Base-by-base conservation (phyloP, 192 early-diverging fungal species). In the Coemansia sp. region DNA sequence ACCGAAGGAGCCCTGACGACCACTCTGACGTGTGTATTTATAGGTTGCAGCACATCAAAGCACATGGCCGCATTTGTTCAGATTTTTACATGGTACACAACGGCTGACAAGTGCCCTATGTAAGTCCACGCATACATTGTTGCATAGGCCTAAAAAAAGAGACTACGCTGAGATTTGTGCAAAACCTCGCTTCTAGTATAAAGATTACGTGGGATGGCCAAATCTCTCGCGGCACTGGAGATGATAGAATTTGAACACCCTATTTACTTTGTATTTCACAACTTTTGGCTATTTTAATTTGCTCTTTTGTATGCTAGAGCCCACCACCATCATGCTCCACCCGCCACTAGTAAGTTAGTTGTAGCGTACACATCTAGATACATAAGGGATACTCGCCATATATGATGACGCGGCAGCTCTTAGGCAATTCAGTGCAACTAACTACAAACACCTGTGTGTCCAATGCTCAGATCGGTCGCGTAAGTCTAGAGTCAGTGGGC, bases 401-500 rank as follows among this genome's bases (percentile, higher is more conserved):
- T 32, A 4, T 7, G 55, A 33, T 32, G 16, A 3, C 8, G 26
- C 16, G 30, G 55, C 13, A 35, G 30, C 30, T 8, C 55, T 23
- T 10, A 4, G 21, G 14, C 1, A 33, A 58, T 4, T 16, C 5
- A 9, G 26, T 30, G n/a, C 30, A 33, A 32, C 55, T 58, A 58
- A 58, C 32, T 35, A 16, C 30, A 32, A 58, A 58, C 55, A 35
- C 6, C 14, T 7, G 16, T 35, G 16, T 16, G 16, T 32, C 35
- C 35, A 4, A 7, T 58, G 13, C 23, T 32, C 55, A 58, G 55
- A 58, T 58, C 30, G 61, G 60, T 2, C 46, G 43, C 19, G 37
- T n/a, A 8, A 66, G 71, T 32, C 40, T 73, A 19, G 64, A 67
- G 14, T 35, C 64, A 8, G 16, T 67, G 4, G 59, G 47, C 40